Evolutionary conservation across 768 basidiomycete species (phyloP).

Genomic region (Leccinum subtestaceum): DNA sequence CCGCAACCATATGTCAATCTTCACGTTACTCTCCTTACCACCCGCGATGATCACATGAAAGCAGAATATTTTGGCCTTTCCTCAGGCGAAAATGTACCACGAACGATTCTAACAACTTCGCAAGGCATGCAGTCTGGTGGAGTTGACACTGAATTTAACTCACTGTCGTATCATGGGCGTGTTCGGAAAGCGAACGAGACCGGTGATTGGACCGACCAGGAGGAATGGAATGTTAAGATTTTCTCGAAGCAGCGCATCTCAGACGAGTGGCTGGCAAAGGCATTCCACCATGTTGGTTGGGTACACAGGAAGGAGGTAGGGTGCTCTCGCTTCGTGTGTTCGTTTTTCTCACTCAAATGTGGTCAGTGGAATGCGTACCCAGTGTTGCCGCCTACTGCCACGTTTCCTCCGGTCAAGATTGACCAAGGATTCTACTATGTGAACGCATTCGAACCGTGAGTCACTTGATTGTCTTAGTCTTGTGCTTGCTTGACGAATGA

Average conservation of each 20-base stretch:
- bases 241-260: slow-evolving; percentile 67
- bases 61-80: slow-evolving; percentile 68
- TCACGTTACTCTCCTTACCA: slow-evolving; percentile 88
- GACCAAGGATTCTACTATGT: slow-evolving; percentile 84
- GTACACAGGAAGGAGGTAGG: slow-evolving; percentile 72
- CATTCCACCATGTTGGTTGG: slow-evolving; percentile 80
- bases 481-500: slow-evolving; percentile 1
- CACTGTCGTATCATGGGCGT: slow-evolving; percentile 74
- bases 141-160: slow-evolving; percentile 78
- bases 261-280: slow-evolving; percentile 64
- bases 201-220: slow-evolving; percentile 20
- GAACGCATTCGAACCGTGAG: slow-evolving; percentile 87
- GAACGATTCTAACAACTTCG: slow-evolving; percentile 69
- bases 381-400: slow-evolving; percentile 58
- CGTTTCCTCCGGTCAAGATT: slow-evolving; percentile 77
- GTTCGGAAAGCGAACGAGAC: slow-evolving; percentile 33
- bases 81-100: slow-evolving; percentile 46
- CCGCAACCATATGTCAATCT: slow-evolving; percentile 76
- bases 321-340: slow-evolving; percentile 4
- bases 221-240: slow-evolving; percentile 80
- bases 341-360: slow-evolving; percentile 4
- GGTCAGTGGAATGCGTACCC: slow-evolving; percentile 82
- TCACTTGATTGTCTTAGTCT: slow-evolving; percentile 15
- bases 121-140: slow-evolving; percentile 55
- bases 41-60: slow-evolving; percentile 58